Base-by-base conservation (phyloP, 352 stramenopile genomes). In the Globisporangium paroecandrum region DNA sequence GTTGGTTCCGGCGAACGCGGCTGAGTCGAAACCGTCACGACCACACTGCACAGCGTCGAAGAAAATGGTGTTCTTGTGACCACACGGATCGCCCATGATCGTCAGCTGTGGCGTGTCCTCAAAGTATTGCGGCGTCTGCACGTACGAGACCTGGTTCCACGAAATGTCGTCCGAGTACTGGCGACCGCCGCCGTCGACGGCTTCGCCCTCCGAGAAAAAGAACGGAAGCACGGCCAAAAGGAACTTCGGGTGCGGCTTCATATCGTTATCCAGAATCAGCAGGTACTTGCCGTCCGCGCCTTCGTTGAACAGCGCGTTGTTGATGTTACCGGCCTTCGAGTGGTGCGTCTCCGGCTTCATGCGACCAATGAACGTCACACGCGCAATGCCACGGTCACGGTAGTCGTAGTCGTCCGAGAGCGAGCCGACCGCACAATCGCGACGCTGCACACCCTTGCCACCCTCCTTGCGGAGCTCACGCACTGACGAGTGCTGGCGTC, bases 251-350 rank as follows among this genome's bases (percentile, higher is more conserved):
- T 96, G 89, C 55, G 89, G 89, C 77, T 96, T 94, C 89, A 97
- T 97, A 79, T 97, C 89, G 74, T 94, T 96, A 92, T 97, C 90
- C 46, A 97, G 69, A 84, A 97, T 96, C 55, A 97, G 69, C 62
- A 96, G 67, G 81, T 96, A 96, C 71, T 94, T 92, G 75, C 89
- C 90, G 54, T 90, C 82, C 0, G 88, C 87, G 57, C 90, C 90
- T 81, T 97, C 90, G 74, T 97, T 96, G 69, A 95, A 95, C 47
- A 97, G 65, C 9, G 69, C 75, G 67, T 97, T 97, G 83, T 97
- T 97, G 69, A 97, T 95, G 84, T 97, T 97, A 78, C 90, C 90
- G 58, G 90, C 90, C 78, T 97, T 97, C 32, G 89, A 95, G 82
- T 97, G 87, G 68, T 97, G 90, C 64, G 79, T 83, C 66, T 93